phyloP scores from a whole-genome alignment of 768 basidiomycete species.

The Mycena belliarum region DNA sequence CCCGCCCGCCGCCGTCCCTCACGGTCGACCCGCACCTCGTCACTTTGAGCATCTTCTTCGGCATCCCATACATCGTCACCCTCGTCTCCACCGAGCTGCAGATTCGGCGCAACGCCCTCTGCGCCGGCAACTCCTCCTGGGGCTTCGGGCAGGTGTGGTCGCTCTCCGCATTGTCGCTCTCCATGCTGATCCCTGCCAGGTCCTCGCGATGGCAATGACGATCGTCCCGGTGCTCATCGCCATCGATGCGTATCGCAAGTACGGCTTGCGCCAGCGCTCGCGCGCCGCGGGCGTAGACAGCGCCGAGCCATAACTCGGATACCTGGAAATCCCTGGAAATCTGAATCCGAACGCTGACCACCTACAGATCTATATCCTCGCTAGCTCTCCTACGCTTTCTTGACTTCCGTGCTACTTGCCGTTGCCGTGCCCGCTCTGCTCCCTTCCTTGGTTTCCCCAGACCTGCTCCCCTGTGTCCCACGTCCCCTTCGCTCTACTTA shows the following conservation, averaged over 20 bases:
- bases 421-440: too few species aligned
- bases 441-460: too few species aligned
- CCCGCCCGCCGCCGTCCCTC: not conserved
- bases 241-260: slow-evolving; percentile 12
- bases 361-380: too few species aligned
- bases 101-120: slow-evolving; percentile 20
- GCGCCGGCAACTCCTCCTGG: slow-evolving; percentile 19
- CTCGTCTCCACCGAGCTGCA: slow-evolving; percentile 6
- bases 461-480: too few species aligned
- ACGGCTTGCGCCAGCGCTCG: slow-evolving; percentile 15
- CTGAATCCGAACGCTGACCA: too few species aligned
- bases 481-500: too few species aligned
- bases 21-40: not conserved
- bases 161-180: not conserved
- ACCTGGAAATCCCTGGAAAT: too few species aligned
- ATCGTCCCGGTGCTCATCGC: slow-evolving; percentile 18
- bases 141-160: slow-evolving; percentile 29
- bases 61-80: not conserved
- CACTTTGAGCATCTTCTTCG: not conserved
- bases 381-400: too few species aligned
- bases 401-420: too few species aligned
- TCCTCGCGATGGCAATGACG: slow-evolving; percentile 16
- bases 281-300: not conserved
- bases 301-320: too few species aligned
- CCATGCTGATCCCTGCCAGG: not conserved